These are phyloP conservation scores for Tolypocladium guangdongense DNA, from an alignment of 2,329 filamentous ascomycete genomes.

Conservation along the genomic window DNA sequence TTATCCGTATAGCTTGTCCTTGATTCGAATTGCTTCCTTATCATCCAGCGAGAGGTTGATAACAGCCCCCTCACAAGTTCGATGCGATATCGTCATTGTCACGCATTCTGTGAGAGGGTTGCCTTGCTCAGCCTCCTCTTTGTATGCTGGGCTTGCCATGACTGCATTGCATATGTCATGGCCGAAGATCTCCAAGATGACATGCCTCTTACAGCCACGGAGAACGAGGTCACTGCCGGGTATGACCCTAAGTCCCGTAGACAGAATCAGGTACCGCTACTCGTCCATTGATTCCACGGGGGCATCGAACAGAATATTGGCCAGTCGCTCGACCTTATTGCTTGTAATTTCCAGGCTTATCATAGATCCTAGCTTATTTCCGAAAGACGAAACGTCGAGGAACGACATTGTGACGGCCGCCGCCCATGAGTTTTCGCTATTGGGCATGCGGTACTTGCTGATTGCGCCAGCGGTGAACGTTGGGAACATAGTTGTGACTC, in stretches of 20 bases:
- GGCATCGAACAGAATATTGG: not conserved
- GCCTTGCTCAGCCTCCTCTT: not conserved
- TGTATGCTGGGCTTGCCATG: not conserved
- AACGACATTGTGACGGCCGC: constrained; percentile 1
- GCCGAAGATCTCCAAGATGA: constrained; percentile 1
- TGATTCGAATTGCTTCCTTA: not conserved
- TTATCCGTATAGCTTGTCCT: not conserved
- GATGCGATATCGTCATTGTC: not conserved
- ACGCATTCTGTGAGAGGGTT: constrained; percentile 1
- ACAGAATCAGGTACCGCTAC: not conserved
- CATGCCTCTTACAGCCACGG: not conserved
- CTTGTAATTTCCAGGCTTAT: not conserved
- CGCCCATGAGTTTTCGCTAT: not conserved
- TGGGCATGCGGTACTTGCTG: not conserved
- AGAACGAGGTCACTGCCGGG: not conserved
- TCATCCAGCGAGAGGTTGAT: constrained; percentile 1
- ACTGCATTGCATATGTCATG: not conserved
- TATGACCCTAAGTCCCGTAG: not conserved
- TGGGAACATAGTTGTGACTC: not conserved
- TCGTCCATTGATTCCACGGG: not conserved
- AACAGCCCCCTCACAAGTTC: not conserved
- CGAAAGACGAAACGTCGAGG: not conserved
- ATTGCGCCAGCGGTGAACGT: not conserved
- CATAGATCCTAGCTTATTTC: not conserved
- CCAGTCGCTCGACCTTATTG: not conserved